Evolutionary conservation across 2,329 filamentous ascomycete genomes (phyloP), one percentile per base, ranked within the genome.

Genomic region (Hypocrella siamensis): DNA sequence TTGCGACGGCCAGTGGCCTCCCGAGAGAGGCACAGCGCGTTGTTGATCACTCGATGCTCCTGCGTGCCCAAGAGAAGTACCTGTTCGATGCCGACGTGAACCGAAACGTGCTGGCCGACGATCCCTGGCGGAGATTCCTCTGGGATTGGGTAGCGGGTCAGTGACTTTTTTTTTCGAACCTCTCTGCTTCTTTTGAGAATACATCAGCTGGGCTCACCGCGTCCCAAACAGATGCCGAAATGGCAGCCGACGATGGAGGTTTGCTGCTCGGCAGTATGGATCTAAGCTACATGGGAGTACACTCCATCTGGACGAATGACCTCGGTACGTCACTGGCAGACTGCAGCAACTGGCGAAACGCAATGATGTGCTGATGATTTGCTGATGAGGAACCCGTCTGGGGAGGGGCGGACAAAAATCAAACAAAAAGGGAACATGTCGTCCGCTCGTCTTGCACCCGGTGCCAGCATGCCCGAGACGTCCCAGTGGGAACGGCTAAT

Each of bases 141-240:
- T 92, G 83, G 83, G 69, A 73, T 29, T 82, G 80, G 64, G 63
- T 86, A 30, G 64, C 69, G 36, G 72, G 79, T 74, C 46, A 46
- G 60, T 63, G 4, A n/a, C n/a, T n/a, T n/a, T n/a, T n/a, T n/a
- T n/a, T n/a, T n/a, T n/a, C n/a, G n/a, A n/a, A n/a, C n/a, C n/a
- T n/a, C n/a, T n/a, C n/a, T n/a, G n/a, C n/a, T n/a, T n/a, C n/a
- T n/a, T n/a, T n/a, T n/a, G 3, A 17, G 22, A 5, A 7, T n/a
- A 14, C 16, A 25, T 21, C 11, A 16, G 5, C 25, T 15, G 4
- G 16, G n/a, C 3, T 14, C 25, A 33, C 43, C 52, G 26, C 51
- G 36, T 14, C 30, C 28, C 30, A 28, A 21, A 26, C 38, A 70
- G 73, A 69, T 37, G 74, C 75, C 2, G 73, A 81, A 41, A 61